Base-by-base conservation (phyloP, 371 early-diverging fungal genomes). In the Coemansia sp. region DNA sequence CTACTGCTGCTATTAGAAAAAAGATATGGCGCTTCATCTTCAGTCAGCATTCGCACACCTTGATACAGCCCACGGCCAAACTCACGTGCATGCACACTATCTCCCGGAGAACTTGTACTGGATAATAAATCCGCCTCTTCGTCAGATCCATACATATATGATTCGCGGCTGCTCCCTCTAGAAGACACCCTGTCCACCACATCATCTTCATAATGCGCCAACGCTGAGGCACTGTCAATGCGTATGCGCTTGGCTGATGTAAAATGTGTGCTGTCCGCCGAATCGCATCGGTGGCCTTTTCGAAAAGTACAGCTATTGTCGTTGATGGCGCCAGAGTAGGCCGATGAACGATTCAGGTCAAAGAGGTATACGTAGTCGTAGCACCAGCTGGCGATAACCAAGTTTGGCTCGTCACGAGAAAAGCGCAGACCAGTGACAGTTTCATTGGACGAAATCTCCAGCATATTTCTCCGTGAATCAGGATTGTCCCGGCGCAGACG, bases 301-400 rank as follows among this genome's bases (percentile, higher is more conserved):
- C 62, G n/a, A 1, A 21, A 11, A 16, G 11, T 24, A 27, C 29
- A n/a, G 21, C 22, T 4, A 16, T 10, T 21, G 11, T 34, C 24
- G 11, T 31, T 53, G 6, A 70, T 21, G 14, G 67, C 50, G 51
- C 45, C 50, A 11, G 37, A 59, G 40, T 64, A 76, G 13, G 68
- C 47, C 3, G 48, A 54, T 26, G 79, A 79, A 31, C 81, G 81
- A 31, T 83, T 72, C 13, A 86, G 82, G 57, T 88, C 82, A 67
- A 90, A 88, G 31, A 89, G 56, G 55, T 85, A 88, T 7, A 88
- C 78, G 29, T 69, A 69, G 54, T 84, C 83, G 0, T 79, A 76
- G 58, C 82, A 80, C 88, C 89, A 89, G 57, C 85, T 88, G 7
- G 86, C 88, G 47, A 90, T 55, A 5, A 89, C 58, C 75, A 86